A percentile compares a stretch with the other conserved stretches of the same genome.
phyloP scores from a whole-genome alignment of 1,284 basidiomycete species.

The Entoloma clypeatum region DNA sequence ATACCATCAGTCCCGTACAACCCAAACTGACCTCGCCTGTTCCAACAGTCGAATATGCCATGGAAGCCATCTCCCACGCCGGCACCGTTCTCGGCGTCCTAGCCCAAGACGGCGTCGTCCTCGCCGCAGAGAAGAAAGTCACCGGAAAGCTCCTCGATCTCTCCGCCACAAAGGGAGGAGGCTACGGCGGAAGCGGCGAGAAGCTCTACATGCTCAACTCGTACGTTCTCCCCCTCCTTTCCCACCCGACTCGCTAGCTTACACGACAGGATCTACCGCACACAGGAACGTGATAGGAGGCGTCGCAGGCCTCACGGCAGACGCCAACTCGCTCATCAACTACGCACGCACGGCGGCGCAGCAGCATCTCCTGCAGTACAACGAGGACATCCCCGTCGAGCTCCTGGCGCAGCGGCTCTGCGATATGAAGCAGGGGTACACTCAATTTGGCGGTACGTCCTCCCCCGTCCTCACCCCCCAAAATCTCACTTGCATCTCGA shows the following conservation, averaged over 20 bases:
- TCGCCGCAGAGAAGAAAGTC: conserved; percentile 99
- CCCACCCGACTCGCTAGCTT: too few relatives aligned
- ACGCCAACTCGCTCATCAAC: conserved; percentile 97
- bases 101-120: conserved; percentile 93
- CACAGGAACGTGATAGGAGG: conserved; percentile 91
- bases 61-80: conserved; percentile 98
- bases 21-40: conserved; percentile 7
- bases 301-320: conserved; percentile 94
- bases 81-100: conserved; percentile 93
- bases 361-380: conserved; percentile 83
- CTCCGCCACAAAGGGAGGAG: conserved; percentile 78
- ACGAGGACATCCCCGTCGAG: conserved; percentile 98
- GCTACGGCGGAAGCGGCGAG: conserved; percentile 93
- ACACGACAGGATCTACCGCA: too few relatives aligned
- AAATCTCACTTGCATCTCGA: conserved; percentile 2
- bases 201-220: conserved; percentile 95
- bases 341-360: conserved; percentile 91
- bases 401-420: conserved; percentile 91
- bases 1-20: conserved; percentile 1
- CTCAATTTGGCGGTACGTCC: conserved; percentile 86
- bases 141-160: conserved; percentile 96
- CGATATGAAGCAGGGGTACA: conserved; percentile 98
- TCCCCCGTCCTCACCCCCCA: conserved; percentile 1
- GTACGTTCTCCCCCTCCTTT: conserved; percentile 40
- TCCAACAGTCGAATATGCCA: conserved; percentile 92